Percentiles rank a stretch among this genome's conserved stretches.
Conservation (phyloP, 306 rosid species). For the Cyclanthera cordifolia region DNA sequence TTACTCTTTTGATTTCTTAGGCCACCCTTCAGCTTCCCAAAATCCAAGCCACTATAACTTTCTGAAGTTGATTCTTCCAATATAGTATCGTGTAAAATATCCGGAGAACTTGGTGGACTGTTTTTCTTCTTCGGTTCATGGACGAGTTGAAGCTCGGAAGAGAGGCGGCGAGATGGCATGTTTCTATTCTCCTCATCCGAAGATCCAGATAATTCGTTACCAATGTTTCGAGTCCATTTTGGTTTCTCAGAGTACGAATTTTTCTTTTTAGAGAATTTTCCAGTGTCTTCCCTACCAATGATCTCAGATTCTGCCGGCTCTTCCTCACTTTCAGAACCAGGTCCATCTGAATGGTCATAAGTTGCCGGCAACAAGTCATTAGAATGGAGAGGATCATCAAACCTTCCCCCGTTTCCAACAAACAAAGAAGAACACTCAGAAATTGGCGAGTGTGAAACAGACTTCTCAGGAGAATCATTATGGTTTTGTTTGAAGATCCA, state of each 20-base stretch:
- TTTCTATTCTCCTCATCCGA: slow-evolving; percentile 25
- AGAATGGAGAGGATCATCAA: slow-evolving; percentile 35
- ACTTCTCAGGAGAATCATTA: slow-evolving; percentile 27
- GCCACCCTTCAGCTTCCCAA: slow-evolving; percentile 68
- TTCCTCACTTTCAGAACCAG: slow-evolving; percentile 53
- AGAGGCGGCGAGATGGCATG: slow-evolving; percentile 9
- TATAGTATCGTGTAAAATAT: slow-evolving; percentile 22
- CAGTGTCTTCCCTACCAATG: slow-evolving; percentile 19
- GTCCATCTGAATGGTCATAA: slow-evolving; percentile 73
- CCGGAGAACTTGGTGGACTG: slow-evolving; percentile 19
- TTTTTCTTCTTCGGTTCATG: slow-evolving; percentile 17
- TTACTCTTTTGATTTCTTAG: slow-evolving; percentile 52
- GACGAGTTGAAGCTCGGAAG: slow-evolving; percentile 17
- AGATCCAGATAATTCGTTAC: slow-evolving; percentile 28
- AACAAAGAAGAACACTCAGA: slow-evolving; percentile 15
- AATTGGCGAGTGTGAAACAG: slow-evolving; percentile 29
- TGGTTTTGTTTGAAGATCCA: slow-evolving; percentile 32
- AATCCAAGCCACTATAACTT: slow-evolving; percentile 36
- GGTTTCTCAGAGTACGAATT: slow-evolving; percentile 15
- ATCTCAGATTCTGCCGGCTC: slow-evolving; percentile 28
- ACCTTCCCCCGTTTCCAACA: slow-evolving; percentile 34
- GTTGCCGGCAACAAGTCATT: slow-evolving; percentile 37
- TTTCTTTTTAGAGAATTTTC: slow-evolving; percentile 14
- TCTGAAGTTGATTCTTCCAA: slow-evolving; percentile 24
- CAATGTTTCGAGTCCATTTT: slow-evolving; percentile 24